These are phyloP conservation scores for Trametes polyzona DNA, from an alignment of 1,284 basidiomycete genomes.

Conservation along the genomic window DNA sequence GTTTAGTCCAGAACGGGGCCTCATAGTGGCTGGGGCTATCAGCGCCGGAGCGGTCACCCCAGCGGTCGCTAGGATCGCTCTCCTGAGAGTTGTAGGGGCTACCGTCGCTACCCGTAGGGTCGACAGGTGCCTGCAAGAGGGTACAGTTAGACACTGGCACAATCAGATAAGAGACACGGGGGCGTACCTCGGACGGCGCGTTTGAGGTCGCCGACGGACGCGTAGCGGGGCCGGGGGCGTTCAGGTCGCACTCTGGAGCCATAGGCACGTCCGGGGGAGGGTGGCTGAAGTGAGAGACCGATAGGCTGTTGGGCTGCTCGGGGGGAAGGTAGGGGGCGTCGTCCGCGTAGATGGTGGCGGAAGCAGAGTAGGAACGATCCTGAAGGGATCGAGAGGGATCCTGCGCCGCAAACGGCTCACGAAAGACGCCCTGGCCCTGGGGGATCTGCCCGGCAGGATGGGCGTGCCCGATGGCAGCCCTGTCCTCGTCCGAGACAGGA, in stretches of 20 bases:
- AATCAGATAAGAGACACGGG: constrained; percentile 27
- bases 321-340: constrained; percentile 28
- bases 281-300: constrained; percentile 12
- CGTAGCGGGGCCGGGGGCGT: constrained; percentile 10
- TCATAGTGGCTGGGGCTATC: too few relatives aligned
- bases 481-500: constrained; percentile 25
- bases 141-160: constrained; percentile 12
- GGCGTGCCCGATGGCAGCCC: constrained; percentile 16
- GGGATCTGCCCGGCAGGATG: constrained; percentile 18
- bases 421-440: constrained; percentile 15
- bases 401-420: constrained; percentile 18
- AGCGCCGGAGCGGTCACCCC: constrained; percentile 16
- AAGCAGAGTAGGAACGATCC: constrained; percentile 14
- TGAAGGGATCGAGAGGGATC: constrained; percentile 18
- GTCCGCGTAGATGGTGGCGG: constrained; percentile 29
- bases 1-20: too few relatives aligned
- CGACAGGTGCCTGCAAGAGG: constrained; percentile 14
- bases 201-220: constrained; percentile 18
- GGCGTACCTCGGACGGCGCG: constrained; percentile 19
- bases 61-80: constrained; percentile 23
- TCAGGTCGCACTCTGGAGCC: constrained; percentile 3
- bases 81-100: constrained; percentile 26
- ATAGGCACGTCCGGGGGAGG: constrained; percentile 17
- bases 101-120: constrained; percentile 20
- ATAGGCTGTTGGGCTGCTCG: constrained; percentile 10